Evolutionary conservation across 2,329 filamentous ascomycete genomes (phyloP), one percentile per base, ranked within the genome.

Genomic region (Nectriaceae sp.): DNA sequence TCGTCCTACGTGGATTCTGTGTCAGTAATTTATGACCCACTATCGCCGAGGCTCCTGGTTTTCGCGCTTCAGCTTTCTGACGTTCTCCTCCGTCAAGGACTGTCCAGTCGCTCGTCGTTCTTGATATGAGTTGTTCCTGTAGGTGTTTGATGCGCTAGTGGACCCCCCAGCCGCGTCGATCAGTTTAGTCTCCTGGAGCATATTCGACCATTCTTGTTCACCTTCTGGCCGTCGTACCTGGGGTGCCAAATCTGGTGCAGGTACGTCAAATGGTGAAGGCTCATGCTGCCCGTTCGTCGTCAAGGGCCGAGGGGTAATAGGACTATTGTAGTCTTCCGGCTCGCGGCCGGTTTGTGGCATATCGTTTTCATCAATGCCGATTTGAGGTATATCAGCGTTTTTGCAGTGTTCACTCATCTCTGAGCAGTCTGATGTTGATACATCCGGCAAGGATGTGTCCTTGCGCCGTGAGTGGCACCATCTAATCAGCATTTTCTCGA

Each of bases 401-500:
- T 71, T 66, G 40, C 74, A 76, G 38, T 72, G 65, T 44, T 73
- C 72, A 20, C 69, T 70, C 22, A 66, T 63, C 42, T 75, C 74
- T n/a, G 75, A 77, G 53, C 75, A 77, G 47, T 77, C 72, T 2
- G 74, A 75, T 4, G 60, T 55, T 5, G 68, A 64, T 2, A 55
- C 55, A 5, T 68, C 61, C 0, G 62, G 58, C 1, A 56, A 56
- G 5, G 56, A 40, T 4, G 47, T 55, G 36, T 39, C 54, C 20
- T 45, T 63, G 16, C 63, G 66, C 24, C 65, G 64, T 4, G 60
- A 55, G 60, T 60, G 77, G 16, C 75, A 80, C 87, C 87, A 90
- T 46, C 86, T 82, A 19, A 89, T 72, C 33, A 90, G 75, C 84
- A 88, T 90, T 57, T 75, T 80, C 65, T 90, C 87, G 6, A 90